Conservation (phyloP, 2,329 filamentous ascomycete species). For the Aspergillus brunneoviolaceus region DNA sequence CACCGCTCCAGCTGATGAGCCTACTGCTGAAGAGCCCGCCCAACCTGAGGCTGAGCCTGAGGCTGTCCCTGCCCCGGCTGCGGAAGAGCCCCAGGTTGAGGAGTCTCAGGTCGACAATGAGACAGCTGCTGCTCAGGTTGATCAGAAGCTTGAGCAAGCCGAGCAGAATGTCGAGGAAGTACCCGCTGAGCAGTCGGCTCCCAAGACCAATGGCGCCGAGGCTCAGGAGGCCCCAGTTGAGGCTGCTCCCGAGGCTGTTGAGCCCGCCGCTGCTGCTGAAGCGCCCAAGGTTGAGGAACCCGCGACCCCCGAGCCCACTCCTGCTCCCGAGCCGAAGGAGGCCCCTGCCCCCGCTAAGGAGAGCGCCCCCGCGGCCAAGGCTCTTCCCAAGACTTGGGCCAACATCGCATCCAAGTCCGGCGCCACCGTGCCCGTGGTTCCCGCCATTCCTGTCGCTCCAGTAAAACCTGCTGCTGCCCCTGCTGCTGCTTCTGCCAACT, state of each 20-base stretch:
- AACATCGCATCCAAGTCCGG: constrained; percentile 55
- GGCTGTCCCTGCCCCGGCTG: constrained; percentile 24
- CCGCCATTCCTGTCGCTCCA: constrained; percentile 34
- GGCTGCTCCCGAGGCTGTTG: constrained; percentile 28
- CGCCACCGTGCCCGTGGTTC: constrained; percentile 38
- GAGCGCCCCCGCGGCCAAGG: constrained; percentile 45
- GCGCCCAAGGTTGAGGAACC: constrained; percentile 61
- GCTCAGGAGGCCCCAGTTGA: constrained; percentile 19
- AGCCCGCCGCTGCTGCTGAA: constrained; percentile 42
- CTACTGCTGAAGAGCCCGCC: constrained; percentile 47
- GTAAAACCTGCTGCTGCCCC: constrained; percentile 34
- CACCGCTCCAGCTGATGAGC: constrained; percentile 46
- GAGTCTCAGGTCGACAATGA: constrained; percentile 38
- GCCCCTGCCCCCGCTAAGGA: constrained; percentile 55
- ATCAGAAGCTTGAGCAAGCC: constrained; percentile 73
- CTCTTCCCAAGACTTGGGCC: constrained; percentile 64
- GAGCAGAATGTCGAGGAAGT: constrained; percentile 48
- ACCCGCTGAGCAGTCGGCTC: constrained; percentile 28
- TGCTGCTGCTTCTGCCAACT: constrained; percentile 30
- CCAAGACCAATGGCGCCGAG: constrained; percentile 38
- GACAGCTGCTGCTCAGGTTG: constrained; percentile 57
- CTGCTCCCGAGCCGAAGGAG: constrained; percentile 49
- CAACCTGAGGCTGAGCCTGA: constrained; percentile 45
- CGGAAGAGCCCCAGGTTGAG: constrained; percentile 23
- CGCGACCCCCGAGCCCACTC: constrained; percentile 60